Base-by-base conservation (phyloP, 176 grass and related monocot species). In the Oryza coarctata region DNA sequence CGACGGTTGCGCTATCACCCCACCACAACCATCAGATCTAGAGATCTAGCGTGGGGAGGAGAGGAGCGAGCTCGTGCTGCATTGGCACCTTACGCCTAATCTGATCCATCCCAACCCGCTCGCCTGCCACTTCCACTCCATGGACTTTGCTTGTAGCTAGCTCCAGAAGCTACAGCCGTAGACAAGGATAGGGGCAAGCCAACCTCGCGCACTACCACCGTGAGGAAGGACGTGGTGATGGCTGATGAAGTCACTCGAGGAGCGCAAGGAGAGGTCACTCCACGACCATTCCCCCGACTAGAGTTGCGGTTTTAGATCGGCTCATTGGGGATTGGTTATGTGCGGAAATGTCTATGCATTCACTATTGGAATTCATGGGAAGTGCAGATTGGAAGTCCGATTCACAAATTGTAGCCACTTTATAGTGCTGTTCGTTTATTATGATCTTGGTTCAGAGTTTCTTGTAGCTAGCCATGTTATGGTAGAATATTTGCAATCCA, bases 121-220 rank as follows among this genome's bases (percentile, higher is more conserved):
- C n/a, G n/a, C n/a, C n/a, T n/a, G n/a, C n/a, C n/a, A n/a, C n/a
- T n/a, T n/a, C 25, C 41, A 0, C 12, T 28, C 31, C 45, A 93
- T 93, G 91, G 91, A 93, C 18, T 90, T 82, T 68, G 82, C 91
- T 9, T 80, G 91, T 82, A 83, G 88, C 85, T 93, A 88, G 91
- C 76, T 93, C 25, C 91, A 88, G 73, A 93, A 85, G 82, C 84
- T 93, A 69, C 91, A 93, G 74, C 82, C 76, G 26, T 61, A 84
- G 90, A 92, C 38, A 87, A 85, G 81, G 68, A 84, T 73, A 87
- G 57, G 82, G 78, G 55, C 40, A 81, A 40, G 82, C 38, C 87
- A 11, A 49, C 44, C n/a, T 60, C 87, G 38, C 60, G 75, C 11
- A 40, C 27, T 29, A 63, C 70, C 33, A 18, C 77, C 13, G 31